These are phyloP conservation scores for Botrytis tulipae DNA, from an alignment of 2,329 filamentous ascomycete genomes.

Conservation along the genomic window DNA sequence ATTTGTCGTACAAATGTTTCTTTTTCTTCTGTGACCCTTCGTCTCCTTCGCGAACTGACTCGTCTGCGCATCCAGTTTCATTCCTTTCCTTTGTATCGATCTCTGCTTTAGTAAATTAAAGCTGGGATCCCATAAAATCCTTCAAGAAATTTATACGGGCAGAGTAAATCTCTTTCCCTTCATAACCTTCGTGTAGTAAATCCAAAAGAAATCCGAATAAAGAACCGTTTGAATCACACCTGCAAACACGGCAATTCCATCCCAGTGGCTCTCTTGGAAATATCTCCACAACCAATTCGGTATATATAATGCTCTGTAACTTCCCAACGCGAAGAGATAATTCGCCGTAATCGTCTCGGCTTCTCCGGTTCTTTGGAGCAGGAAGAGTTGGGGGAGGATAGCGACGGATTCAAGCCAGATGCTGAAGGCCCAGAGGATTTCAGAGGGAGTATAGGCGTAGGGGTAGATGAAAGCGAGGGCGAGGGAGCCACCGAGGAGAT, in stretches of 20 bases:
- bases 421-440: conserved; percentile 96
- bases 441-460: conserved; percentile 75
- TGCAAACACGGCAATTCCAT: conserved; percentile 84
- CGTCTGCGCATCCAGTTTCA: neutral
- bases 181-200: conserved; percentile 96
- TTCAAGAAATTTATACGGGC: conserved; percentile 58
- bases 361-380: conserved; percentile 95
- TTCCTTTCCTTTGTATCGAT: neutral
- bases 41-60: neutral
- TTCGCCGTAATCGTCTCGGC: conserved; percentile 99
- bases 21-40: neutral
- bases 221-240: conserved; percentile 91
- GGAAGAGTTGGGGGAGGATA: conserved; percentile 95
- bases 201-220: conserved; percentile 99
- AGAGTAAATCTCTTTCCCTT: conserved; percentile 88
- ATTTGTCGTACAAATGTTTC: neutral
- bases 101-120: neutral
- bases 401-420: conserved; percentile 98
- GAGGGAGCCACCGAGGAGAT: conserved; percentile 78
- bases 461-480: conserved; percentile 80
- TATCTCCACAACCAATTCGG: conserved; percentile 98
- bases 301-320: conserved; percentile 93
- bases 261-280: conserved; percentile 73
- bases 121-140: neutral
- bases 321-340: conserved; percentile 89